Base-by-base conservation (phyloP, 805 yeast species). In the Yueomyces sinensis region DNA sequence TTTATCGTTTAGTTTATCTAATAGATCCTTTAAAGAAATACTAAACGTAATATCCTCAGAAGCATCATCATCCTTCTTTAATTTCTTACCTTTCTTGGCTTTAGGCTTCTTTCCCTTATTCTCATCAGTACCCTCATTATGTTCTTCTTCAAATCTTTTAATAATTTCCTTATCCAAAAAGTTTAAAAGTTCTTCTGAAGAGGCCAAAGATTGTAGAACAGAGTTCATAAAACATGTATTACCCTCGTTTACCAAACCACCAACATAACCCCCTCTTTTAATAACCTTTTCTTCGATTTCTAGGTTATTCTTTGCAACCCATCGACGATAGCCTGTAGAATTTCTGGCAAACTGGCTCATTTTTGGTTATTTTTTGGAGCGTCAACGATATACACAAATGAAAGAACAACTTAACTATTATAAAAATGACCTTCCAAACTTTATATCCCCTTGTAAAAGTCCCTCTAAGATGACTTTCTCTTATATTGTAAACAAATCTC, bases 171-270 rank as follows among this genome's bases (percentile, higher is more conserved):
- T 57, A 29, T 72, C 70, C 31, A 82, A 62, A 46, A 78, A 82
- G 16, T 63, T 61, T 15, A 65, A 44, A 27, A 84, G 59, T 25
- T 75, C 70, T 18, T 68, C 65, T 0, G 91, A 77, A 0, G 89
- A 77, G 0, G 94, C 86, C 37, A 86, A 58, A 14, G 82, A 70
- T 54, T 87, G 96, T 19, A 87, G 56, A 1, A 87, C 95, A 17
- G 86, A 74, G 58, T 87, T 87, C 93, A 86, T 84, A 48, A 87
- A 87, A 56, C 96, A 87, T 0, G 95, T 84, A 52, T 87, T 87
- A 13, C 96, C 95, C 43, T 83, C 94, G 52, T 87, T 87, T 38
- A 72, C 68, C 27, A 87, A 66, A 1, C 96, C 96, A 18, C 95
- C 95, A 24, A 83, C 70, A 35, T 69, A 71, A 1, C 87, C 87